Base-by-base conservation (phyloP, 164 flowering plant species). In the Annona cherimola region DNA sequence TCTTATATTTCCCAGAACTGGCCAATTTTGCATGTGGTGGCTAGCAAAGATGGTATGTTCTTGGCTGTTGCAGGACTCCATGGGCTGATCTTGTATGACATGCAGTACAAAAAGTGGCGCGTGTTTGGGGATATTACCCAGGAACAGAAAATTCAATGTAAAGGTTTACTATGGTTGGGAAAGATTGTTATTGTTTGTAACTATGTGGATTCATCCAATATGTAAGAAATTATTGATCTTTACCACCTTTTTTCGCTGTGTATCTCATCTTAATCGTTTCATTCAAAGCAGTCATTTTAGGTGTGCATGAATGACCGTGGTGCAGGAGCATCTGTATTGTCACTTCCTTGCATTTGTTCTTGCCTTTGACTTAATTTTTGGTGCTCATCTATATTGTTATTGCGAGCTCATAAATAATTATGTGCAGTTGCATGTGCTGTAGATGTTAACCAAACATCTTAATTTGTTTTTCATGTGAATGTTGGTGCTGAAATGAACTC, bases 181-280 rank as follows among this genome's bases (percentile, higher is more conserved):
- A 95, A 93, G 84, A 89, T 95, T 79, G 88, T 95, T 78, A 91
- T 95, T 59, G 88, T 93, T 74, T 95, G 99, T 89, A 95, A 93
- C 83, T 91, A 93, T 69, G 55, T 82, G 66, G 90, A 86, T 46
- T 86, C 97, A 74, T 90, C 98, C 62, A 83, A 89, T 87, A 81
- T 79, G 99, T 95, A 80, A 88, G 98, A 62, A 88, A 97, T 60
- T 61, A 54, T 44, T 44, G 63, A 61, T 75, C 46, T 68, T 59
- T 74, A 50, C 45, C 65, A 68, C 35, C 60, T 61, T 6, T 71
- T 44, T 42, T 69, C 6, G 41, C 41, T 46, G 19, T 66, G 6
- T 66, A 16, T 66, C 5, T 42, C 16, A 8, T 68, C 70, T 45
- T 50, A 50, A 26, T 68, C 70, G 20, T 68, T 60, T 40, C 5